Evolutionary conservation across 2,329 filamentous ascomycete species (phyloP), one percentile per base, ranked within the genome.

Genomic region (Tolypocladium sp.): DNA sequence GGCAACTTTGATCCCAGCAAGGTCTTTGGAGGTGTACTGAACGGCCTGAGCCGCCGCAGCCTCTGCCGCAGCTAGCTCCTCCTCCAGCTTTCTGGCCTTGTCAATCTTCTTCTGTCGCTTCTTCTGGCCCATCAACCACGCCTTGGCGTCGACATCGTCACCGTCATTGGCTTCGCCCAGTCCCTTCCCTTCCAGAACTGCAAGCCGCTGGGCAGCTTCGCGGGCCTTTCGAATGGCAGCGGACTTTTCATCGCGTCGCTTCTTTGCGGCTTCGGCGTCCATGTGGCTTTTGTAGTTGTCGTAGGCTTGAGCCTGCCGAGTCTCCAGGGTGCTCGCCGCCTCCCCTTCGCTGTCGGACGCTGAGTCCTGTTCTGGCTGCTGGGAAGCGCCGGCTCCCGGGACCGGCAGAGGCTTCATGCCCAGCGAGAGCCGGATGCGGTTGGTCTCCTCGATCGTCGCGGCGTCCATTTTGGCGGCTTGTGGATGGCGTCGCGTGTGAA

Each of bases 71-170:
- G 87, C 90, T 53, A 91, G 76, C 71, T 97, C 91, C 68, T 90
- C 85, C 61, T 91, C 90, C 57, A 79, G 69, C 69, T 85, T 85
- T 64, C 89, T 83, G 37, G 87, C 86, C 66, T 90, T 87, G 53
- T 88, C 89, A 44, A 97, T 92, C 75, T 92, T 90, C 81, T 92
- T 96, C 73, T 96, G 91, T 57, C 92, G 83, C 78, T 96, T 97
- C 81, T 96, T 97, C 72, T 93, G 88, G 61, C 88, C 88, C 66
- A 89, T 84, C 61, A 99, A 74, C 94, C 94, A 99, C 1, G 89
- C 81, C 71, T 90, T 90, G 17, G 93, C 90, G 71, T 96, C 91
- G 33, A 89, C 66, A 15, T 87, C 86, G 3, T 77, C 83, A 7
- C 79, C 83, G 2, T 83, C 85, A 52, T 87, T 87, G 0, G 77